phyloP scores from a whole-genome alignment of 2,329 filamentous ascomycete species.

The Alternaria novae-zelandiae region DNA sequence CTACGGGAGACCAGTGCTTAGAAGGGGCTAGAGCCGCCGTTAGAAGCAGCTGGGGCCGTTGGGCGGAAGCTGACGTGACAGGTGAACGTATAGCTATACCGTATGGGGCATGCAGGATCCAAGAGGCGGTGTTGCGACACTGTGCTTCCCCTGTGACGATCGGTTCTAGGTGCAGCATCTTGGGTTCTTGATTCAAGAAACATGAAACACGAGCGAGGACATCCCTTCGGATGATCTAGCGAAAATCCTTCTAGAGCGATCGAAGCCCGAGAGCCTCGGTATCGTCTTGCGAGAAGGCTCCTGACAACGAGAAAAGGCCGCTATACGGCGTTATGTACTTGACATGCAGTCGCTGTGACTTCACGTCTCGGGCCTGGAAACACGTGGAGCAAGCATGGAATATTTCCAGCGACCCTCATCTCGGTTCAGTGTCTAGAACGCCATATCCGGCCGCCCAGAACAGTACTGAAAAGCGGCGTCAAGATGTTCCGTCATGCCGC shows the following conservation, averaged over 20 bases:
- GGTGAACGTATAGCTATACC: slow-evolving; percentile 1
- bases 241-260: background rate
- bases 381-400: background rate
- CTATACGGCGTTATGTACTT: background rate
- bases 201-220: slow-evolving; percentile 8
- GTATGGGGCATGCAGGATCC: background rate
- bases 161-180: slow-evolving; percentile 10
- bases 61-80: slow-evolving; percentile 12
- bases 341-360: background rate
- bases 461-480: slow-evolving; percentile 10
- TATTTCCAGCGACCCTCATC: slow-evolving; percentile 3
- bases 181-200: background rate
- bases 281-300: background rate
- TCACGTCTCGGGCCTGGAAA: background rate
- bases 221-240: background rate
- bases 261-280: background rate
- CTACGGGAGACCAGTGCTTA: slow-evolving; percentile 13
- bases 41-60: slow-evolving; percentile 23
- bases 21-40: slow-evolving; percentile 20
- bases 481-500: slow-evolving; percentile 15
- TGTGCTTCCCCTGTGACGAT: slow-evolving; percentile 5
- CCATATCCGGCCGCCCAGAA: slow-evolving; percentile 1
- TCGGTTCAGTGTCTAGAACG: background rate
- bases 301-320: background rate
- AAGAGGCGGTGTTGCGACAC: background rate